A percentile compares a stretch with the other conserved stretches of the same genome.
These are phyloP conservation scores for Solanum chacoense DNA, from an alignment of 305 asterid genomes.

Conservation along the genomic window DNA sequence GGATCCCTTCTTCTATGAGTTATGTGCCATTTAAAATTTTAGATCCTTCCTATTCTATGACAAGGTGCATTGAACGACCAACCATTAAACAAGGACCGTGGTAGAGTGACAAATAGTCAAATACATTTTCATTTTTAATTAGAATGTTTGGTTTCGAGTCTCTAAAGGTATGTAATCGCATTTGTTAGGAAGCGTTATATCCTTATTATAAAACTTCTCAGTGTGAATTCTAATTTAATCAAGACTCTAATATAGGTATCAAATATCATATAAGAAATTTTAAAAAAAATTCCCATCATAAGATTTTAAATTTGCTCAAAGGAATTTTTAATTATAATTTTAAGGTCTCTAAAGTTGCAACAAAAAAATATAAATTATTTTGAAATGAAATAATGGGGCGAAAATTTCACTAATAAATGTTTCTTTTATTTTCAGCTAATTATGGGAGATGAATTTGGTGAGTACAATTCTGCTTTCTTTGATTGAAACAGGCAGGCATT, in stretches of 20 bases:
- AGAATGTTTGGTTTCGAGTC: rapidly evolving
- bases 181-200: no score
- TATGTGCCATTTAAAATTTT: not conserved
- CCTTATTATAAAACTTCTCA: no score
- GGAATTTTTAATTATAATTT: no score
- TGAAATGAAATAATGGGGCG: not conserved
- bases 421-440: not conserved
- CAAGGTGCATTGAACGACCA: not conserved
- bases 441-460: not conserved
- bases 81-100: no score
- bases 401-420: not conserved
- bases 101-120: no score
- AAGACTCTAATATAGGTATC: no score
- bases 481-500: not conserved
- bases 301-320: not conserved
- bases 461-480: not conserved
- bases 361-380: no score
- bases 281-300: no score
- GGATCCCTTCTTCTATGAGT: not conserved
- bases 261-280: rapidly evolving
- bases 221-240: no score
- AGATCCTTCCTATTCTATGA: not conserved
- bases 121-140: no score
- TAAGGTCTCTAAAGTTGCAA: not conserved
- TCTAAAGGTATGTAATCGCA: no score